A percentile compares a stretch with the other conserved stretches of the same genome.
These are phyloP conservation scores for Toxoplasma gondii DNA, from an alignment of 169 alveolate species.

Conservation along the genomic window DNA sequence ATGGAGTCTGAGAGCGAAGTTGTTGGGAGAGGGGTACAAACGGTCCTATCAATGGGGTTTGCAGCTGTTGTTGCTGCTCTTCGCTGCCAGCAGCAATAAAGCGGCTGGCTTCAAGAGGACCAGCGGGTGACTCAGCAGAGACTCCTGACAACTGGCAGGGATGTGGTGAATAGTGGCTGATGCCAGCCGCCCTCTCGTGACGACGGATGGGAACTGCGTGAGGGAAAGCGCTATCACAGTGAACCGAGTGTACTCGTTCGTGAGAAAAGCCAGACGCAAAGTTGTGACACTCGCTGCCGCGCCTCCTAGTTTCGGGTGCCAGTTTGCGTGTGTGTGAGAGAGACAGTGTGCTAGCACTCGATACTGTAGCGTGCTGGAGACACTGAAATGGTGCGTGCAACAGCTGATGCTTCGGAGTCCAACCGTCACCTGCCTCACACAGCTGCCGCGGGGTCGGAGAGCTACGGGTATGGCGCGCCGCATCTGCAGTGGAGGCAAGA, in stretches of 20 bases:
- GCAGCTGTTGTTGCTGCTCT: neutral
- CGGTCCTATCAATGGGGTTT: neutral
- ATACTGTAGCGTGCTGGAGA: too few relatives aligned
- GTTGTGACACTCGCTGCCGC: neutral
- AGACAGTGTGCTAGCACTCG: too few relatives aligned
- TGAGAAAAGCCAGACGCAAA: neutral
- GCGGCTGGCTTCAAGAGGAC: neutral
- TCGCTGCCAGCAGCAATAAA: neutral
- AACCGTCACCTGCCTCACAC: neutral
- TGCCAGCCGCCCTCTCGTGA: neutral
- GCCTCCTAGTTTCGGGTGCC: neutral
- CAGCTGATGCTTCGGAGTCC: neutral
- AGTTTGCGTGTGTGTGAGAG: too few relatives aligned
- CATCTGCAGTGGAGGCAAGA: neutral
- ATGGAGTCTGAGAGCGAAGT: neutral
- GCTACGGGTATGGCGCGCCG: neutral
- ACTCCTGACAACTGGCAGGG: neutral
- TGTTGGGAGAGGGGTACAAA: neutral
- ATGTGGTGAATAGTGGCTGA: neutral
- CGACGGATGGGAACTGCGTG: neutral
- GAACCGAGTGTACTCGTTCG: neutral
- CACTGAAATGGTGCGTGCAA: too few relatives aligned
- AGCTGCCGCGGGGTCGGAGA: neutral
- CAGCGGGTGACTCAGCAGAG: neutral
- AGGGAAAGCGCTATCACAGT: neutral